Evolutionary conservation across 1,139 yeast species (phyloP).

Genomic region (Yamadazyma diospyri): DNA sequence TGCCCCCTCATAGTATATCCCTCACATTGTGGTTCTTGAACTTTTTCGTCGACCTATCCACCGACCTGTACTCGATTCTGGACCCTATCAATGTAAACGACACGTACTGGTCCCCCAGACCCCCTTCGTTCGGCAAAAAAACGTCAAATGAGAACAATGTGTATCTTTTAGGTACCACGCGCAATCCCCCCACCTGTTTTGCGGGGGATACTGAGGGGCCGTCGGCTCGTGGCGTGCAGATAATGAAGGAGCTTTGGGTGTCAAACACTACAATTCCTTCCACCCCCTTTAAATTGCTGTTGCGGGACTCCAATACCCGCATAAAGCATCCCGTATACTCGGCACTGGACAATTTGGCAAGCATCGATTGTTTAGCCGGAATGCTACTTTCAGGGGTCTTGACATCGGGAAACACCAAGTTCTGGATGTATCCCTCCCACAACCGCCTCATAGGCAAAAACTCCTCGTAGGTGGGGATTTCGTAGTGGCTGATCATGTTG

Average conservation of each 20-base stretch:
- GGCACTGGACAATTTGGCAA: constrained; percentile 67
- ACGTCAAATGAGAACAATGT: constrained; percentile 56
- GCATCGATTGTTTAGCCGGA: constrained; percentile 29
- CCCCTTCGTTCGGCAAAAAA: constrained; percentile 23
- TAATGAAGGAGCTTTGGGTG: constrained; percentile 68
- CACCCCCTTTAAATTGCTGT: constrained; percentile 58
- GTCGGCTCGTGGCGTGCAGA: constrained; percentile 50
- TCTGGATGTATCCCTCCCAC: constrained; percentile 62
- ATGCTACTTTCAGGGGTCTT: constrained; percentile 14
- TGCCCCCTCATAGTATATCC: constrained; percentile 38
- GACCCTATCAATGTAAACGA: constrained; percentile 76
- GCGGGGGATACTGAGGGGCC: constrained; percentile 28
- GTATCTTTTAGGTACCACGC: constrained; percentile 58
- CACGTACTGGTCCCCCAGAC: constrained; percentile 29
- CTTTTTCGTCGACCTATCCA: constrained; percentile 81
- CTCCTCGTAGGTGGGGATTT: constrained; percentile 51
- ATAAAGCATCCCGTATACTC: constrained; percentile 80
- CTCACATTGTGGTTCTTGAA: constrained; percentile 76
- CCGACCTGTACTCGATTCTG: constrained; percentile 69
- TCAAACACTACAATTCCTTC: constrained; percentile 87
- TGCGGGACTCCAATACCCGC: constrained; percentile 55
- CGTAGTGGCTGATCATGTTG: constrained; percentile 27
- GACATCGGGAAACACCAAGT: constrained; percentile 41
- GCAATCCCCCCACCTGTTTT: constrained; percentile 48
- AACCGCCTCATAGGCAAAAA: constrained; percentile 50